Evolutionary conservation across 2,329 filamentous ascomycete species (phyloP), one percentile per base, ranked within the genome.

Genomic region (Botrytis elliptica): DNA sequence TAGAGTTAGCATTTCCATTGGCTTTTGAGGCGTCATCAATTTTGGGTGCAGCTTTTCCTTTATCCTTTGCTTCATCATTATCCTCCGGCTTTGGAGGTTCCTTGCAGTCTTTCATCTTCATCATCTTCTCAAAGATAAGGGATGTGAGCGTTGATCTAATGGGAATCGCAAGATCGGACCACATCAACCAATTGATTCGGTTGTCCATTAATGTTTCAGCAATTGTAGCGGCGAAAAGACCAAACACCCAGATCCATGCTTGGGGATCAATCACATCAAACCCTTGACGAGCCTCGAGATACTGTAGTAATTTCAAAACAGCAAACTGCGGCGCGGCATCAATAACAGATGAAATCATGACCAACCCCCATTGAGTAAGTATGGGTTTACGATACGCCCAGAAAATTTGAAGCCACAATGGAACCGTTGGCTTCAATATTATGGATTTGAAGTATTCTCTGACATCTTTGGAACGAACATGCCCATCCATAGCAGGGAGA

Each of bases 121-220:
- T 88, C 0, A 91, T 88, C 81, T 95, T 95, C 74, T 89, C 87
- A 77, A 94, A 95, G 25, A 95, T 87, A 18, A 93, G 85, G 0
- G 91, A 87, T 3, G 91, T 89, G 4, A 95, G 84, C 77, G 93
- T 89, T 33, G 89, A 88, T 67, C 91, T 89, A 22, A 94, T 83
- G 0, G 91, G 90, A 67, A 79, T 73, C 33, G 68, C 70, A 29
- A 77, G 70, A 40, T 77, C 75, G 60, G 65, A 64, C 70, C 65
- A 75, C 72, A 75, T 74, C 38, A 77, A 64, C 77, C 77, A 79
- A 33, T 72, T 74, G 8, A 79, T 71, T 46, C 76, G 59, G 36
- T 74, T 74, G 36, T 79, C 76, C 52, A 77, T 60, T 10, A 78
- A 40, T 42, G 69, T 71, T 40, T 73, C 74, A 29, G 71, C 65